These are phyloP conservation scores for Verticillium albo-atrum DNA, from an alignment of 2,329 filamentous ascomycete species.

Conservation along the genomic window DNA sequence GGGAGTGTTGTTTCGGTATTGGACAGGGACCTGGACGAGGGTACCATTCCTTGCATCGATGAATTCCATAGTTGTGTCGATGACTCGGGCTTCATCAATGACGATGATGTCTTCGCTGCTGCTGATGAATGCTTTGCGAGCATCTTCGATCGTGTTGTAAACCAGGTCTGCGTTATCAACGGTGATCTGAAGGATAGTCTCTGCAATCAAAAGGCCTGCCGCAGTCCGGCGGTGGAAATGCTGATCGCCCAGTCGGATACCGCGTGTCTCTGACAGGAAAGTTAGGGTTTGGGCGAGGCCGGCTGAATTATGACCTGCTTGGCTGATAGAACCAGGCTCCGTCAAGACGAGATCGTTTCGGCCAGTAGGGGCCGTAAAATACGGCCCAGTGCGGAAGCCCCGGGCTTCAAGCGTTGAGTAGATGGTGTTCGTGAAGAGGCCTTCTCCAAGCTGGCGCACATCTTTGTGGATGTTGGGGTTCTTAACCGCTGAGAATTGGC, in stretches of 20 bases:
- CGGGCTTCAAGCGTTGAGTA: not conserved
- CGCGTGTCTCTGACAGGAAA: conserved; percentile 8
- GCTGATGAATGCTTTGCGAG: conserved; percentile 3
- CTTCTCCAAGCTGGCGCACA: conserved; percentile 3
- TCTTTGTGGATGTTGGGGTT: conserved; percentile 7
- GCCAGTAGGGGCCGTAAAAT: conserved; percentile 1
- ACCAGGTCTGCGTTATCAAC: conserved; percentile 5
- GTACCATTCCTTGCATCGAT: conserved; percentile 3
- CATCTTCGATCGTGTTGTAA: conserved; percentile 7
- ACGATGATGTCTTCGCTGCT: conserved; percentile 7
- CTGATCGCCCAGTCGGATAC: conserved; percentile 9
- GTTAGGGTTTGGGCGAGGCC: conserved; percentile 5
- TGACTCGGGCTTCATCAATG: conserved; percentile 1
- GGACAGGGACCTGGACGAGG: conserved; percentile 6
- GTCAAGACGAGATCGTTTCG: conserved; percentile 1
- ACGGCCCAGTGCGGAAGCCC: conserved; percentile 5
- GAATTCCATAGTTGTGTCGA: conserved; percentile 1
- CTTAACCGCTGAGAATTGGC: conserved; percentile 4
- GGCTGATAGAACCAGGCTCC: not conserved
- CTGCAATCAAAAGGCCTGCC: not conserved
- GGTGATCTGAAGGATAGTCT: conserved; percentile 4
- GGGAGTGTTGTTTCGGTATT: conserved; percentile 8
- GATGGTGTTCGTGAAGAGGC: conserved; percentile 5
- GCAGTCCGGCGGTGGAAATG: conserved; percentile 6
- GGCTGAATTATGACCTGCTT: conserved; percentile 1